Evolutionary conservation across 2,329 filamentous ascomycete genomes (phyloP), one percentile per base, ranked within the genome.

Genomic region (Epichloe gansuensis): DNA sequence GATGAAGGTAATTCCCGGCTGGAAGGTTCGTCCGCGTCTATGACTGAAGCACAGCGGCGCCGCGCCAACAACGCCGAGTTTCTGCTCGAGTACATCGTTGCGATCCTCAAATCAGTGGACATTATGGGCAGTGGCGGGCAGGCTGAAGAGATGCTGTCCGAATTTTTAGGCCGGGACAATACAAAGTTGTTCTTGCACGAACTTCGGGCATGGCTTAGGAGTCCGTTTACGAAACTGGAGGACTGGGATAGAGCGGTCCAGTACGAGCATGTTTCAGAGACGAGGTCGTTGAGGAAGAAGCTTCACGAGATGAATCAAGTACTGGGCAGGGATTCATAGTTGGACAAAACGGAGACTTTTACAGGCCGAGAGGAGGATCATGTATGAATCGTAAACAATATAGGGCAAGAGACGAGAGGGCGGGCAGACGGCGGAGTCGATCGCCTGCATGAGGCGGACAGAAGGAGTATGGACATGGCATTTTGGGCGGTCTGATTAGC

Each of bases 161-260:
- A 93, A 48, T 93, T 90, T 58, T 63, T 96, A 4, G 90, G 90
- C 0, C 74, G 82, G 52, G 80, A 85, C 17, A 81, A 90, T 65
- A 81, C 88, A 2, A 73, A 75, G 17, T 66, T 95, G 41, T 88
- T 97, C 58, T 68, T 95, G 54, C 91, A 97, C 68, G 91, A 97
- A 69, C 67, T 96, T 55, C 78, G 84, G 55, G 80, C 82, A 11
- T 97, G 88, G 82, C 68, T 97, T 59, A 76, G 88, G 53, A 95
- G 90, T 65, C 90, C 91, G 0, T 91, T 81, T 61, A 74, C 67
- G 2, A 81, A 77, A 8, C 67, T 95, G 8, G 75, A 81, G 50
- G 84, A 85, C 46, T 97, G 90, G 89, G 91, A 96, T 69, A 72
- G 77, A 17, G 73, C 82, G 57, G 87, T 91, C 13, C 88, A 91